Evolutionary conservation across 208 protist species (phyloP).

Genomic region (Phytomonas francai): DNA sequence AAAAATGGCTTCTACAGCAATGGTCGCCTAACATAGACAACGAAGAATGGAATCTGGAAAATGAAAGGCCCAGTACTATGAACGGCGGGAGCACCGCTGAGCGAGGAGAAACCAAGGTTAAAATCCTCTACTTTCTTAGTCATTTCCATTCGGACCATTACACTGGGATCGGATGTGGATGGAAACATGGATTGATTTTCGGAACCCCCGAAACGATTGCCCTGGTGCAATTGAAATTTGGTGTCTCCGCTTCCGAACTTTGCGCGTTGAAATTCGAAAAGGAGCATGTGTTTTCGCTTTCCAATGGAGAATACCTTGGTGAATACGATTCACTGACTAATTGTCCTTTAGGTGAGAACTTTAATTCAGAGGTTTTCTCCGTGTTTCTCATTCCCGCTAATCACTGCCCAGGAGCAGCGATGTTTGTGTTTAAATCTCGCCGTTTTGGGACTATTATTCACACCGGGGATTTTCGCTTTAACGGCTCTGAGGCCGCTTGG

Average conservation of each 20-base stretch:
- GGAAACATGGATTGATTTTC: conserved; percentile 53
- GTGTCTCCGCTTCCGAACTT: conserved; percentile 30
- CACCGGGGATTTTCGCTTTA: conserved; percentile 92
- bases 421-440: conserved; percentile 78
- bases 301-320: conserved; percentile 16
- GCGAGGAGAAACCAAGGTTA: background rate
- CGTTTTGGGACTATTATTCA: conserved; percentile 70
- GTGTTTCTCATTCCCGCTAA: conserved; percentile 75
- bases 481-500: conserved; percentile 21
- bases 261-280: conserved; percentile 34
- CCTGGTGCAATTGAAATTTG: conserved; percentile 36
- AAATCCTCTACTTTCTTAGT: conserved; percentile 69
- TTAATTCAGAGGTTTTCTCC: conserved; percentile 14
- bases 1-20: background rate
- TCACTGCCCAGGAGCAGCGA: conserved; percentile 88
- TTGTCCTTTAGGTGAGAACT: background rate
- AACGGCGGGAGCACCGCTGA: background rate
- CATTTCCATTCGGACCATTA: conserved; percentile 93
- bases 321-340: background rate
- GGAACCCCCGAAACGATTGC: conserved; percentile 54
- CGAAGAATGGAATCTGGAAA: background rate
- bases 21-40: background rate
- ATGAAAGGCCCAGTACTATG: background rate
- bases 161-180: conserved; percentile 37
- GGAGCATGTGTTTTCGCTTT: conserved; percentile 47